Conservation (phyloP, 2,329 filamentous ascomycete species). For the Fusarium chlamydosporum region DNA sequence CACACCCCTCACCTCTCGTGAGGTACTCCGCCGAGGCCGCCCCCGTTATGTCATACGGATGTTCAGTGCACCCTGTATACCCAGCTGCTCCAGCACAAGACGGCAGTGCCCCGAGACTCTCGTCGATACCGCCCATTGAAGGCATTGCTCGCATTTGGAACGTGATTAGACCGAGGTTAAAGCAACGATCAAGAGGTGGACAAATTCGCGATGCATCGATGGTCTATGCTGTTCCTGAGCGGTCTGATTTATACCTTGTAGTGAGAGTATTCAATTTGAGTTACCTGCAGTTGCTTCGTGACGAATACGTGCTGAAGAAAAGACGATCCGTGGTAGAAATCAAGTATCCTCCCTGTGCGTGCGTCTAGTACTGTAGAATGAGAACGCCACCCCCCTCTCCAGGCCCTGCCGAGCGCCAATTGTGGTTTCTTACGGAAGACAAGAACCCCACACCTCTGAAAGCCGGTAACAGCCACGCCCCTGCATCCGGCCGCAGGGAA, state of each 20-base stretch:
- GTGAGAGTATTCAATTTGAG: neutral
- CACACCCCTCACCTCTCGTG: conserved; percentile 36
- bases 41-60: conserved; percentile 42
- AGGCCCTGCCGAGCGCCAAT: conserved; percentile 39
- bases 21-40: conserved; percentile 45
- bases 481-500: conserved; percentile 49
- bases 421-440: conserved; percentile 24
- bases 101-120: conserved; percentile 31
- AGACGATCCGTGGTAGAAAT: conserved; percentile 23
- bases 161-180: neutral
- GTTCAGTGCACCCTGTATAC: conserved; percentile 21
- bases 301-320: conserved; percentile 8
- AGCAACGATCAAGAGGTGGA: neutral
- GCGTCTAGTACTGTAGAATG: neutral
- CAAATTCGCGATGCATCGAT: neutral
- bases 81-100: conserved; percentile 15
- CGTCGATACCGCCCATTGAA: conserved; percentile 11
- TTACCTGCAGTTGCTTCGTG: neutral
- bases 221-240: neutral
- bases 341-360: conserved; percentile 38
- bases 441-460: conserved; percentile 32
- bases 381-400: conserved; percentile 31
- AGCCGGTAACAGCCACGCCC: conserved; percentile 51
- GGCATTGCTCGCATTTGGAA: neutral
- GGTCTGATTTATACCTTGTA: neutral